These are phyloP conservation scores for Alternaria ethzedia DNA, from an alignment of 2,329 filamentous ascomycete species.

Conservation along the genomic window DNA sequence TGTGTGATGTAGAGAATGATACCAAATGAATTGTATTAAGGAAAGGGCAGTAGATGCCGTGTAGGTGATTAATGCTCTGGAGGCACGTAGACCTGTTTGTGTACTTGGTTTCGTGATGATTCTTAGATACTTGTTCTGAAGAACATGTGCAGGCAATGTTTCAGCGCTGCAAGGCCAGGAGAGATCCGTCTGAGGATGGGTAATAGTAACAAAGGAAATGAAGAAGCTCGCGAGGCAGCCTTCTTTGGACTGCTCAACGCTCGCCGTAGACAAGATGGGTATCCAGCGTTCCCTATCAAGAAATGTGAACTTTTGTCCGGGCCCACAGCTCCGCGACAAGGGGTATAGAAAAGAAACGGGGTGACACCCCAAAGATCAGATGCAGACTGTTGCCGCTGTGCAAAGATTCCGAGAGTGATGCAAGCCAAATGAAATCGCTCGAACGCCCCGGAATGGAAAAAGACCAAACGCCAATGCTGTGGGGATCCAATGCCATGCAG, in stretches of 20 bases:
- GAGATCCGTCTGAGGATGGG: conserved; percentile 41
- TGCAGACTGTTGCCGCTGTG: conserved; percentile 29
- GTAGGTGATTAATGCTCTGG: conserved; percentile 25
- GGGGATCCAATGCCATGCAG: conserved; percentile 40
- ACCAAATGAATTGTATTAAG: conserved; percentile 25
- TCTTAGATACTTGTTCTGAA: conserved; percentile 36
- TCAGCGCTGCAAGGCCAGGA: conserved; percentile 38
- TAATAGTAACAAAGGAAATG: conserved; percentile 45
- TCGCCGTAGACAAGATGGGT: conserved; percentile 33
- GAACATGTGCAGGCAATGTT: conserved; percentile 34
- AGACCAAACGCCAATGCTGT: conserved; percentile 44
- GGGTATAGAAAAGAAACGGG: conserved; percentile 43
- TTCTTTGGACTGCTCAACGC: conserved; percentile 31
- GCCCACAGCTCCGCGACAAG: conserved; percentile 25
- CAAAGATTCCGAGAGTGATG: conserved; percentile 32
- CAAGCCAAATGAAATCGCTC: conserved; percentile 43
- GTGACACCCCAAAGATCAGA: conserved; percentile 26
- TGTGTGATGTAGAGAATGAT: conserved; percentile 22
- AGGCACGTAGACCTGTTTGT: conserved; percentile 41
- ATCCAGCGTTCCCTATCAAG: conserved; percentile 36
- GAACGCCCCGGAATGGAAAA: conserved; percentile 43
- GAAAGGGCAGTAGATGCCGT: conserved; percentile 23
- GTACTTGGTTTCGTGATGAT: conserved; percentile 44
- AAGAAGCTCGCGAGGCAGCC: conserved; percentile 38
- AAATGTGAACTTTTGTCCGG: conserved; percentile 32